Percentiles rank a stretch among this genome's conserved stretches.
These are phyloP conservation scores for Misopates orontium DNA, from an alignment of 257 asterid species.

Conservation along the genomic window DNA sequence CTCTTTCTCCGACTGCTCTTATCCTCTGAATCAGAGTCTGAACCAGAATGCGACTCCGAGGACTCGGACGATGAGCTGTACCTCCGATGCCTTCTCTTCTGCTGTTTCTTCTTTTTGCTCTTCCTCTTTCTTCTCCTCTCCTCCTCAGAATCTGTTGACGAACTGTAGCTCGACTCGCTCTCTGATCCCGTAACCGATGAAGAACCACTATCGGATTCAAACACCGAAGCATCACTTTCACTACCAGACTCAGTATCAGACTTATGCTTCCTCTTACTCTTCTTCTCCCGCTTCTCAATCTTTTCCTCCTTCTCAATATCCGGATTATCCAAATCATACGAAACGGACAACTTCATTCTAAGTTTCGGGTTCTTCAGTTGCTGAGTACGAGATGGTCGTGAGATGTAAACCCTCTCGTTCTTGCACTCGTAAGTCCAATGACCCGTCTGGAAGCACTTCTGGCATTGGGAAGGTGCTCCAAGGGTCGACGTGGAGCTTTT, in stretches of 20 bases:
- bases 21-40: constrained; percentile 45
- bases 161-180: constrained; percentile 52
- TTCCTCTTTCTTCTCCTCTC: constrained; percentile 82
- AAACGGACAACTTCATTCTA: constrained; percentile 62
- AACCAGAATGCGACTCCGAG: constrained; percentile 53
- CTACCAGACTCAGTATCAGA: constrained; percentile 57
- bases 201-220: constrained; percentile 67
- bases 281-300: constrained; percentile 49
- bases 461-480: constrained; percentile 75
- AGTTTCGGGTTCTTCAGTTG: constrained; percentile 88
- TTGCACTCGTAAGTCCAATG: constrained; percentile 97
- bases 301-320: constrained; percentile 50
- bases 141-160: constrained; percentile 89
- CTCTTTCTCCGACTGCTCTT: constrained; percentile 16
- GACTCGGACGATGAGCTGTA: constrained; percentile 74
- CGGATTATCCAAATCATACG: constrained; percentile 69
- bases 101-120: constrained; percentile 62
- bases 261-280: constrained; percentile 90
- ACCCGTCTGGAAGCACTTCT: constrained; percentile 83
- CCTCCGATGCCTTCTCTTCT: constrained; percentile 59
- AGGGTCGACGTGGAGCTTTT: constrained; percentile 50
- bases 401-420: constrained; percentile 84
- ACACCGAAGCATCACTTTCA: constrained; percentile 88
- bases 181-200: constrained; percentile 70
- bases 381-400: constrained; percentile 86